Conservation (phyloP, 2,329 filamentous ascomycete species). For the Trichophaea hybrida region DNA sequence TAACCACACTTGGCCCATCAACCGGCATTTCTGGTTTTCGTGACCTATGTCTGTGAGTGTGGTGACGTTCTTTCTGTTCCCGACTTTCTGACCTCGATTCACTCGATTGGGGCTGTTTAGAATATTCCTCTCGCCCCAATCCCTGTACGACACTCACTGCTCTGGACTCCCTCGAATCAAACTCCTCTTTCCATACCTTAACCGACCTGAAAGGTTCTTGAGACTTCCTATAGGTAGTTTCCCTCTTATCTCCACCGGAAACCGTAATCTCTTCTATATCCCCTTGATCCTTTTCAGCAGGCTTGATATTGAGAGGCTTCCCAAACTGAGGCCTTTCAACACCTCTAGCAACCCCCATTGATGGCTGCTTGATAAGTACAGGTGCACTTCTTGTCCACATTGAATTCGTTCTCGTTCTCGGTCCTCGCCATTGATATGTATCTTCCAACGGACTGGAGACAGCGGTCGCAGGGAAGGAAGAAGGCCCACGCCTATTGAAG, state of each 20-base stretch:
- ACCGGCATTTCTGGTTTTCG: not conserved
- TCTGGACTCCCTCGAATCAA: not conserved
- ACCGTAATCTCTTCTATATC: constrained; percentile 2
- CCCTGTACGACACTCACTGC: not conserved
- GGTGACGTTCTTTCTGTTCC: not conserved
- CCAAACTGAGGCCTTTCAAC: not conserved
- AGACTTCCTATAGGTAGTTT: constrained; percentile 1
- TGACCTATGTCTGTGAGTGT: not conserved
- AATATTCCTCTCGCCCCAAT: not conserved
- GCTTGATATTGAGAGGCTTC: not conserved
- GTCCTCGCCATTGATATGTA: not conserved
- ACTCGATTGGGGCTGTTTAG: not conserved
- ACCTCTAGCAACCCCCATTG: not conserved
- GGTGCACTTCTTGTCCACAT: not conserved
- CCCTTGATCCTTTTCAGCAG: not conserved
- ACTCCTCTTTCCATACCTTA: constrained; percentile 3
- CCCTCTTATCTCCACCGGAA: constrained; percentile 1
- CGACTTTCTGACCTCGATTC: not conserved
- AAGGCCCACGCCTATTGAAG: constrained; percentile 7
- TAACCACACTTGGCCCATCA: not conserved
- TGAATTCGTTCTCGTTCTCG: not conserved
- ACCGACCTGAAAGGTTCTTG: constrained; percentile 1
- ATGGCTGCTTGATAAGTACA: not conserved
- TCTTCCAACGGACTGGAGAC: not conserved
- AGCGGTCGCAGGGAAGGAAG: not conserved